Conservation (phyloP, 2,329 filamentous ascomycete species). For the Aureobasidium sp. region DNA sequence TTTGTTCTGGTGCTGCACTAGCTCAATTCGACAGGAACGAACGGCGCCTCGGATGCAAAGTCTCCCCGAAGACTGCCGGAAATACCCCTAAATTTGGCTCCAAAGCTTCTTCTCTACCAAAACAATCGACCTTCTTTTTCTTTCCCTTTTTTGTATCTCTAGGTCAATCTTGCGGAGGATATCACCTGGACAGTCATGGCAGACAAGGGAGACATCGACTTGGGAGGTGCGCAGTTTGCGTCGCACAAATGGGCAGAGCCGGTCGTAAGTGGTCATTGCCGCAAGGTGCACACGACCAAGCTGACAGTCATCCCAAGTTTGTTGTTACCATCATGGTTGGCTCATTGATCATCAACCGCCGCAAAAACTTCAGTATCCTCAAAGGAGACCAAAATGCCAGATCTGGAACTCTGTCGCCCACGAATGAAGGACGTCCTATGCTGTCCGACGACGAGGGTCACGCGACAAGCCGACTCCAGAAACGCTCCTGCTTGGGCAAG, state of each 20-base stretch:
- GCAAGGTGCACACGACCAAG: not conserved
- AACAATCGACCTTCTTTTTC: not conserved
- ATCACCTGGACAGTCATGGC: not conserved
- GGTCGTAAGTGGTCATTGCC: conserved; percentile 15
- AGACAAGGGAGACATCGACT: not conserved
- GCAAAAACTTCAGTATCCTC: conserved; percentile 27
- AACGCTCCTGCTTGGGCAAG: conserved; percentile 38
- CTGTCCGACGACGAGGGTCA: not conserved
- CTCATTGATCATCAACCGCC: conserved; percentile 34
- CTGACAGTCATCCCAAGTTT: conserved; percentile 23
- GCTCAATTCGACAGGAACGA: not conserved
- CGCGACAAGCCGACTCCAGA: conserved; percentile 25
- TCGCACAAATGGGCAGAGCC: conserved; percentile 21
- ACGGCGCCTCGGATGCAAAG: not conserved
- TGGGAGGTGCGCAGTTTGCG: conserved; percentile 20
- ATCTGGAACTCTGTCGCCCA: not conserved
- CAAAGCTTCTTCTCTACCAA: not conserved
- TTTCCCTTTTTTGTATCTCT: not conserved
- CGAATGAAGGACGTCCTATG: not conserved
- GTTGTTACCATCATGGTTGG: conserved; percentile 34
- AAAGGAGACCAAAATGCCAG: not conserved
- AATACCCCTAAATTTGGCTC: conserved; percentile 2
- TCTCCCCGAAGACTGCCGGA: not conserved
- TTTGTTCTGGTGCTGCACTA: not conserved
- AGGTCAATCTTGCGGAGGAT: not conserved